Evolutionary conservation across 108 stramenopile genomes (phyloP).

Genomic region (Nitzschia sp.): DNA sequence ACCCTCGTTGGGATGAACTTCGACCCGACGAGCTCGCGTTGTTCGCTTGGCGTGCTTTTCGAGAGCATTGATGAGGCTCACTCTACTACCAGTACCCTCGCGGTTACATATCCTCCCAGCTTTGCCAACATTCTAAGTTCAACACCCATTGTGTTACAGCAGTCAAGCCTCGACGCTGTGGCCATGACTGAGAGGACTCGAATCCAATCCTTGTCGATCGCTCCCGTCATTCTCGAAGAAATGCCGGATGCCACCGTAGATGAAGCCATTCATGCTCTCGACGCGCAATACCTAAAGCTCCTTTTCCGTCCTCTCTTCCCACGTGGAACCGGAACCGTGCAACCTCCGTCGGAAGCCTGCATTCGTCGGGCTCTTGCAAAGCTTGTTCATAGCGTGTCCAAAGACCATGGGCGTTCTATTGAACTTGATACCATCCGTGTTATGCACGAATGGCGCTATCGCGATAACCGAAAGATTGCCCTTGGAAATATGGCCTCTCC

Average conservation of each 20-base stretch:
- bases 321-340: constrained; percentile 44
- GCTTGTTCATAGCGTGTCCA: constrained; percentile 13
- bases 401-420: constrained; percentile 31
- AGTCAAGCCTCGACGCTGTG: constrained; percentile 33
- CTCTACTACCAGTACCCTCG: not conserved
- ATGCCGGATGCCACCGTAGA: constrained; percentile 31
- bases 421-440: constrained; percentile 49
- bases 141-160: constrained; percentile 13
- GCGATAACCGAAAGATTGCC: constrained; percentile 22
- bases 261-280: constrained; percentile 36
- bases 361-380: constrained; percentile 41
- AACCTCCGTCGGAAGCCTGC: constrained; percentile 30
- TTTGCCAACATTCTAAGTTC: constrained; percentile 23
- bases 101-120: constrained; percentile 35
- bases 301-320: constrained; percentile 51
- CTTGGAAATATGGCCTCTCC: constrained; percentile 7
- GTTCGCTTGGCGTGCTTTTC: constrained; percentile 28
- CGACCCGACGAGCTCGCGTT: constrained; percentile 26
- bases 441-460: constrained; percentile 45
- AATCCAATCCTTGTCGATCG: constrained; percentile 22
- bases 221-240: constrained; percentile 10
- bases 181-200: constrained; percentile 26
- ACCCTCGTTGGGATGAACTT: constrained; percentile 43
- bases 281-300: constrained; percentile 34
- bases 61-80: constrained; percentile 7